A percentile compares a stretch with the other conserved stretches of the same genome.
phyloP scores from a whole-genome alignment of 2,329 filamentous ascomycete genomes.

The Fusarium tanahbumbuense region DNA sequence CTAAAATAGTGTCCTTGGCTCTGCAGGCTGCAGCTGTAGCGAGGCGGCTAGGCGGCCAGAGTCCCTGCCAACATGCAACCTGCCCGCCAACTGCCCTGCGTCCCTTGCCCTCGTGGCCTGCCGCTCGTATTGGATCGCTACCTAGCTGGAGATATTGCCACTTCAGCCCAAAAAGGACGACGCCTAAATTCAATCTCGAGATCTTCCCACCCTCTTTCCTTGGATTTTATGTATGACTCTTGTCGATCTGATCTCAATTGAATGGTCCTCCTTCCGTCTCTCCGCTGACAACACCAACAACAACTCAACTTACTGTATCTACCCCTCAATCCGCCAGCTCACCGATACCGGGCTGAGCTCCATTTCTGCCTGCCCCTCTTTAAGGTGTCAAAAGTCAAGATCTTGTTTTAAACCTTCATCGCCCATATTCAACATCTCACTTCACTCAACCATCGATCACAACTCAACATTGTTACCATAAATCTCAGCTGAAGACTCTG shows the following conservation, averaged over 20 bases:
- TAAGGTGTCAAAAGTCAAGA: slow-evolving; percentile 22
- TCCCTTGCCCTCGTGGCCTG: slow-evolving; percentile 37
- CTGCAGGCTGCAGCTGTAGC: slow-evolving; percentile 13
- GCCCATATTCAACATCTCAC: slow-evolving; percentile 17
- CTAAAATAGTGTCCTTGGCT: slow-evolving; percentile 21
- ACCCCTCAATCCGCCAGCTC: slow-evolving; percentile 4
- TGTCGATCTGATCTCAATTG: slow-evolving; percentile 18
- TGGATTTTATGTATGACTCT: slow-evolving; percentile 21
- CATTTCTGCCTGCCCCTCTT: slow-evolving; percentile 41
- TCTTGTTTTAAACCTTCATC: slow-evolving; percentile 28
- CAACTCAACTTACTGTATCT: background rate
- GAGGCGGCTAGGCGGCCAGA: background rate
- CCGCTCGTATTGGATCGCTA: slow-evolving; percentile 13
- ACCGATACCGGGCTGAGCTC: slow-evolving; percentile 40
- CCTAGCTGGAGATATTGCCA: slow-evolving; percentile 26
- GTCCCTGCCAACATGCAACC: slow-evolving; percentile 17
- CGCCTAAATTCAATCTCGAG: slow-evolving; percentile 23
- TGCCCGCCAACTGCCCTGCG: slow-evolving; percentile 24
- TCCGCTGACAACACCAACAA: background rate
- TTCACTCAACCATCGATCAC: slow-evolving; percentile 5
- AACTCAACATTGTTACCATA: background rate
- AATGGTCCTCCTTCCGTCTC: slow-evolving; percentile 6
- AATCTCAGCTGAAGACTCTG: background rate
- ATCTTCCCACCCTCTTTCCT: slow-evolving; percentile 34
- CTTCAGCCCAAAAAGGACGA: slow-evolving; percentile 20